A percentile compares a stretch with the other conserved stretches of the same genome.
Evolutionary conservation across 106 monocot species (phyloP).

Genomic region (Acorus calamus): DNA sequence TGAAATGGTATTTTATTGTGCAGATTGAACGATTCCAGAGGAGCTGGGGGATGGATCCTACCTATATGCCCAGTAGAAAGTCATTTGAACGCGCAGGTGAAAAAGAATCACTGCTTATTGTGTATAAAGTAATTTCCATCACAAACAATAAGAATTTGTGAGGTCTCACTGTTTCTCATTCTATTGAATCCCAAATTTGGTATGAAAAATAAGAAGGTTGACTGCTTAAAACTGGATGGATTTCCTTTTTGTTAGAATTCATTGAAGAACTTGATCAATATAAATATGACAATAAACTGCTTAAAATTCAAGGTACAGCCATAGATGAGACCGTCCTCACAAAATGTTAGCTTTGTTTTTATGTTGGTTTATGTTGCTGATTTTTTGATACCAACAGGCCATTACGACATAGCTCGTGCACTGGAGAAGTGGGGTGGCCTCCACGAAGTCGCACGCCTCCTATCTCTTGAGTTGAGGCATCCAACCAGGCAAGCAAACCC

Average conservation of each 20-base stretch:
- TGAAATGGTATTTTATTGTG: constrained; percentile 10
- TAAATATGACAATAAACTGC: no score
- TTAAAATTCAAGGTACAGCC: neutral
- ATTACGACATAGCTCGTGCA: constrained; percentile 90
- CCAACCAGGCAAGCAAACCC: constrained; percentile 18
- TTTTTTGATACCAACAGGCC: constrained; percentile 21
- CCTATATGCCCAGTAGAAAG: constrained; percentile 95
- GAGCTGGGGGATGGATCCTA: constrained; percentile 89
- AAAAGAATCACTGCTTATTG: neutral
- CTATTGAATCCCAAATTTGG: no score
- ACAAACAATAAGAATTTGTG: no score
- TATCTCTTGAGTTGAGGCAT: constrained; percentile 61
- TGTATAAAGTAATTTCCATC: no score
- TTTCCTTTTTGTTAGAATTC: no score
- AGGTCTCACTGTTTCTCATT: no score
- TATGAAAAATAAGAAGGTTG: no score
- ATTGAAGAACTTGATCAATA: no score
- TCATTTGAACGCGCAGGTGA: constrained; percentile 94
- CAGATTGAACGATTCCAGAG: constrained; percentile 82
- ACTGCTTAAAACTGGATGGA: no score
- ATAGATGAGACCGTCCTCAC: no score
- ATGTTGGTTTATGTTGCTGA: neutral
- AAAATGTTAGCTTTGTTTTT: neutral
- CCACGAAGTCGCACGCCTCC: constrained; percentile 81
- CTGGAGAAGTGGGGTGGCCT: constrained; percentile 98